These are phyloP conservation scores for Candida anutae DNA, from an alignment of 1,139 yeast species.

Conservation along the genomic window DNA sequence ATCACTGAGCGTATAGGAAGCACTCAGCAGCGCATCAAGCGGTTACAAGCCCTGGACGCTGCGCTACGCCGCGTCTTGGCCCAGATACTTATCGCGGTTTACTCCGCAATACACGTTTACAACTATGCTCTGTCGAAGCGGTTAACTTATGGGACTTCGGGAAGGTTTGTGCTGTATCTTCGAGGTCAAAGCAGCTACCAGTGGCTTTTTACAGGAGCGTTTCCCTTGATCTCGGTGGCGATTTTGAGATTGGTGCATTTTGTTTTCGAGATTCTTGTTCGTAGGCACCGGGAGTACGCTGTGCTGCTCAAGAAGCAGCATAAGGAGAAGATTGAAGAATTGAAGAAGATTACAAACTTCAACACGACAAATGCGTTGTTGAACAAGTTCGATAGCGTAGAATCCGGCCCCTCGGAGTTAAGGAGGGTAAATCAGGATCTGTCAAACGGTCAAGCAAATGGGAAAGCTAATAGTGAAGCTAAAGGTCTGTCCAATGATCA, in stretches of 20 bases:
- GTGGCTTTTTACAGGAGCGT: slow-evolving; percentile 8
- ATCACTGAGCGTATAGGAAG: slow-evolving; percentile 31
- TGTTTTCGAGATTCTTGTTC: slow-evolving; percentile 19
- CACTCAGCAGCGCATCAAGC: slow-evolving; percentile 24
- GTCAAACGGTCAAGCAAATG: neutral
- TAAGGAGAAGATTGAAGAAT: slow-evolving; percentile 56
- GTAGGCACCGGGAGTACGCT: slow-evolving; percentile 12
- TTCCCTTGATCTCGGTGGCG: slow-evolving; percentile 22
- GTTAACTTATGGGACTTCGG: slow-evolving; percentile 9
- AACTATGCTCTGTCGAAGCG: slow-evolving; percentile 17
- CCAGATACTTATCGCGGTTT: slow-evolving; percentile 23
- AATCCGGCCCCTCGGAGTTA: neutral
- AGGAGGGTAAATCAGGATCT: neutral
- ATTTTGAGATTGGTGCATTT: slow-evolving; percentile 14
- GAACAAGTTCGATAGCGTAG: slow-evolving; percentile 48
- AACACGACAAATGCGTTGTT: slow-evolving; percentile 68
- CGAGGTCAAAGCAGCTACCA: slow-evolving; percentile 15
- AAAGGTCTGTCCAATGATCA: slow-evolving; percentile 1
- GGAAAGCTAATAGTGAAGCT: neutral
- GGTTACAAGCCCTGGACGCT: slow-evolving; percentile 12
- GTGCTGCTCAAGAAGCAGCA: slow-evolving; percentile 42
- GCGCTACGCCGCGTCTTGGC: slow-evolving; percentile 13
- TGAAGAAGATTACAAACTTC: slow-evolving; percentile 74
- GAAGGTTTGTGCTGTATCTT: slow-evolving; percentile 17
- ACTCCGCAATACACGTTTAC: slow-evolving; percentile 22